Conservation (phyloP, 2,329 filamentous ascomycete genomes). For the Trichoderma sp. region DNA sequence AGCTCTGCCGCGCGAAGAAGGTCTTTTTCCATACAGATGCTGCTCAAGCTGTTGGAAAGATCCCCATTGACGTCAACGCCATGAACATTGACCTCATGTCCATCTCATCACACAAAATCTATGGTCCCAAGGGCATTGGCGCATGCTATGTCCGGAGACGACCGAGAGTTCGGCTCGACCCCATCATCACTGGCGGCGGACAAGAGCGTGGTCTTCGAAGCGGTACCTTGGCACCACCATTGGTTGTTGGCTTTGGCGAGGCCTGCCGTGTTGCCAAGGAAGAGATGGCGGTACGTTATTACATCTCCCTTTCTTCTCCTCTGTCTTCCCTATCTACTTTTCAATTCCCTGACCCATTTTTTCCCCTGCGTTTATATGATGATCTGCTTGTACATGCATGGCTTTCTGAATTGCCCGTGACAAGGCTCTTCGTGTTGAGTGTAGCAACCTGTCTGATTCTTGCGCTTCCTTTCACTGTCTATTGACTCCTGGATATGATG, state of each 20-base stretch:
- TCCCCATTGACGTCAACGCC: slow-evolving; percentile 92
- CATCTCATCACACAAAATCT: slow-evolving; percentile 98
- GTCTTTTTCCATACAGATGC: slow-evolving; percentile 98
- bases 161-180: slow-evolving; percentile 90
- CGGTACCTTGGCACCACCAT: slow-evolving; percentile 85
- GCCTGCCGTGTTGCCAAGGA: slow-evolving; percentile 89
- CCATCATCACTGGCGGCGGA: slow-evolving; percentile 93
- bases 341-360: slow-evolving; percentile 24
- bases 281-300: slow-evolving; percentile 78
- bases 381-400: slow-evolving; percentile 87
- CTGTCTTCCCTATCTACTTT: not conserved
- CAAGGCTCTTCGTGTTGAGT: slow-evolving; percentile 59
- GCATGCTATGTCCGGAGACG: slow-evolving; percentile 94
- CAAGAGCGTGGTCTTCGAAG: slow-evolving; percentile 94
- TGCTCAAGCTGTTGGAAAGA: slow-evolving; percentile 98
- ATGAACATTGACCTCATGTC: slow-evolving; percentile 99
- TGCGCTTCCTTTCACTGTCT: not conserved
- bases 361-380: slow-evolving; percentile 55
- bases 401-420: slow-evolving; percentile 79
- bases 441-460: slow-evolving; percentile 67
- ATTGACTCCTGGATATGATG: not conserved
- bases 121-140: slow-evolving; percentile 95
- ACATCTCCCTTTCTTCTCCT: not conserved
- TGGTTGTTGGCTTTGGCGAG: slow-evolving; percentile 92
- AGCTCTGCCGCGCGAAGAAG: slow-evolving; percentile 86